Evolutionary conservation across 1,139 yeast genomes (phyloP).

Genomic region (Zygosaccharomyces pseudobailii): DNA sequence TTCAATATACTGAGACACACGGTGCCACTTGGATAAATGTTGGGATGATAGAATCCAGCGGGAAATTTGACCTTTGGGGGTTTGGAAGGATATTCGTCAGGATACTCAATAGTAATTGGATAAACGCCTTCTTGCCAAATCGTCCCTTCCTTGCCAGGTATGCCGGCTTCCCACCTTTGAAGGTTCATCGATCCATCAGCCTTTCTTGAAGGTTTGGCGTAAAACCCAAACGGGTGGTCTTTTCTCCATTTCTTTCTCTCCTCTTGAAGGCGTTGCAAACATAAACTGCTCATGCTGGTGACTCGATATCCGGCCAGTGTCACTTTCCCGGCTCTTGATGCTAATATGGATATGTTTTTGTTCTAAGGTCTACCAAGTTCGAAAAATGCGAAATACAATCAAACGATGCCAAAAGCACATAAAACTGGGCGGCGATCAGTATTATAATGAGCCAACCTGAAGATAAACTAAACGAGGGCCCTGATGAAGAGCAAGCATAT

Average conservation of each 20-base stretch:
- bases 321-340: neutral
- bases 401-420: neutral
- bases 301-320: neutral
- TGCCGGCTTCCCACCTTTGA: slow-evolving; percentile 88
- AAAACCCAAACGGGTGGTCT: slow-evolving; percentile 97
- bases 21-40: slow-evolving; percentile 95
- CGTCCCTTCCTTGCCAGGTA: slow-evolving; percentile 87
- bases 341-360: neutral
- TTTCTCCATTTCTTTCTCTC: slow-evolving; percentile 97
- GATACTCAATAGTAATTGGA: slow-evolving; percentile 78
- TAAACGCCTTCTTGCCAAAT: slow-evolving; percentile 80
- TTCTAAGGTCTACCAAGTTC: neutral
- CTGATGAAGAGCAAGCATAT: slow-evolving; percentile 47
- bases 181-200: slow-evolving; percentile 80
- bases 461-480: neutral
- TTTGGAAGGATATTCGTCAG: slow-evolving; percentile 91
- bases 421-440: neutral
- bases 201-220: slow-evolving; percentile 77
- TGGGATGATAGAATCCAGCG: slow-evolving; percentile 88
- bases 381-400: neutral
- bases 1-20: slow-evolving; percentile 87
- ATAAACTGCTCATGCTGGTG: slow-evolving; percentile 41
- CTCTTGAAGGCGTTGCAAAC: slow-evolving; percentile 77
- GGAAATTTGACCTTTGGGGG: slow-evolving; percentile 94
- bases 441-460: neutral